These are phyloP conservation scores for Pyrenula massariospora DNA, from an alignment of 495 filamentous ascomycete species.

Conservation along the genomic window DNA sequence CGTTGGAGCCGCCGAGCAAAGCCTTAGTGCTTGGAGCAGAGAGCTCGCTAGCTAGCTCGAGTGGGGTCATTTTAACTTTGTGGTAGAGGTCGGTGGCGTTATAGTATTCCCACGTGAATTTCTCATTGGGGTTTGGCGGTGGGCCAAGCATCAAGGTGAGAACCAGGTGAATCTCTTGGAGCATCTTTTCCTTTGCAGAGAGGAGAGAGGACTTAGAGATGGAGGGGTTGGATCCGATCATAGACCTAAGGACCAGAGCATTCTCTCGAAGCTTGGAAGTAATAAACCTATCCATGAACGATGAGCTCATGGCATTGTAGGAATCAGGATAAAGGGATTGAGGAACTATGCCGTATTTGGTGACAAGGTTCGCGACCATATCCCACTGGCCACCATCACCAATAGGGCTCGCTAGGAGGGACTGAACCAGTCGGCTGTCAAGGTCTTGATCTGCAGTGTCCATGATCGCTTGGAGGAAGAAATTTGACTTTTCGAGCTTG, in stretches of 20 bases:
- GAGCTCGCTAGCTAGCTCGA: slow-evolving; percentile 53
- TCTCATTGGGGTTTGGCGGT: slow-evolving; percentile 50
- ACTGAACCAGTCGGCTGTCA: slow-evolving; percentile 57
- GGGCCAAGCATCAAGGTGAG: slow-evolving; percentile 69
- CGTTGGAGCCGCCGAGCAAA: slow-evolving; percentile 34
- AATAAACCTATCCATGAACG: slow-evolving; percentile 59
- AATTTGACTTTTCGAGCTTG: slow-evolving; percentile 87
- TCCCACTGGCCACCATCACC: slow-evolving; percentile 86
- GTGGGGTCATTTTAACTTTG: slow-evolving; percentile 48
- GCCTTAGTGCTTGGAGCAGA: slow-evolving; percentile 23
- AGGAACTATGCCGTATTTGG: slow-evolving; percentile 76
- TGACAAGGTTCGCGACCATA: slow-evolving; percentile 77
- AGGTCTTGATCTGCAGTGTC: slow-evolving; percentile 57
- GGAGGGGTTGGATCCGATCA: slow-evolving; percentile 20
- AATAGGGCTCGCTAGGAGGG: slow-evolving; percentile 51
- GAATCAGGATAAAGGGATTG: slow-evolving; percentile 70
- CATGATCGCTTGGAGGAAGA: slow-evolving; percentile 71
- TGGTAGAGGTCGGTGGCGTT: slow-evolving; percentile 52
- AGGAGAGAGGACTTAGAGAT: slow-evolving; percentile 24
- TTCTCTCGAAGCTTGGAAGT: slow-evolving; percentile 82
- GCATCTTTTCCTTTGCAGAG: slow-evolving; percentile 52
- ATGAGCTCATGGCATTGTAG: slow-evolving; percentile 60
- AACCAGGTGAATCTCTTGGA: slow-evolving; percentile 66
- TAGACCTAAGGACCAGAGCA: slow-evolving; percentile 48
- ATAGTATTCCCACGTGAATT: slow-evolving; percentile 68